phyloP scores from a whole-genome alignment of 768 basidiomycete species.

The Cystofilobasidium ferigula region DNA sequence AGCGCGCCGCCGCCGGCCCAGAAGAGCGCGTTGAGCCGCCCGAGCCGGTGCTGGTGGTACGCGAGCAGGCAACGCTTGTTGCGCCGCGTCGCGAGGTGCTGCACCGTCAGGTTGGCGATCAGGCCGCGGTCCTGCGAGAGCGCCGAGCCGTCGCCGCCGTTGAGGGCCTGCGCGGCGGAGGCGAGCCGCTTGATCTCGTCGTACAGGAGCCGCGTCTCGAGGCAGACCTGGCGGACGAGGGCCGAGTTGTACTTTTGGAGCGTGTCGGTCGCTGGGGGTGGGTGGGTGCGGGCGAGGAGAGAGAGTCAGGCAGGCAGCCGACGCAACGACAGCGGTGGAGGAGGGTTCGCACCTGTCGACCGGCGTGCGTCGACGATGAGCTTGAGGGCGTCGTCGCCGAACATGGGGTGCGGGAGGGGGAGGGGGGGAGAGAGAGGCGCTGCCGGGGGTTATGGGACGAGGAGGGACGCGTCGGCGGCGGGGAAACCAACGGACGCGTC shows the following conservation, averaged over 20 bases:
- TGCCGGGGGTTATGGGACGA: too few species aligned
- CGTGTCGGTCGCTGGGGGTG: slow-evolving; percentile 51
- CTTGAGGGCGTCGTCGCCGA: slow-evolving; percentile 64
- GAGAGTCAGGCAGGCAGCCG: not conserved
- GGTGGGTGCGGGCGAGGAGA: not conserved
- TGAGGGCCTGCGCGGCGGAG: slow-evolving; percentile 45
- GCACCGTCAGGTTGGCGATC: slow-evolving; percentile 57
- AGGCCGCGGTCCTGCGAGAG: slow-evolving; percentile 38
- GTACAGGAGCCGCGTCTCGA: slow-evolving; percentile 76
- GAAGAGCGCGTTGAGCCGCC: slow-evolving; percentile 73
- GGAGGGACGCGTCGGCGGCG: too few species aligned
- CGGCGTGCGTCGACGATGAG: slow-evolving; percentile 77
- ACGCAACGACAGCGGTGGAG: too few species aligned
- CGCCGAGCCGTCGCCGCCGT: slow-evolving; percentile 28
- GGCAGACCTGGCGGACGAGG: slow-evolving; percentile 70
- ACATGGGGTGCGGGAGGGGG: too few species aligned
- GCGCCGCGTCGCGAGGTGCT: slow-evolving; percentile 76
- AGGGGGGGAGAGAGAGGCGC: too few species aligned
- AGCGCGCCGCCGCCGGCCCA: slow-evolving; percentile 81
- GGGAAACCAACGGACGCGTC: too few species aligned
- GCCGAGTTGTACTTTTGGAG: slow-evolving; percentile 85
- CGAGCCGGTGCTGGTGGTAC: slow-evolving; percentile 77
- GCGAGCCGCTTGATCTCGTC: slow-evolving; percentile 32
- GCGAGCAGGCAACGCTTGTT: slow-evolving; percentile 95
- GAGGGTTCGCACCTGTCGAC: slow-evolving; percentile 46